Conservation (phyloP, 2,329 filamentous ascomycete species). For the Fusarium sp. region DNA sequence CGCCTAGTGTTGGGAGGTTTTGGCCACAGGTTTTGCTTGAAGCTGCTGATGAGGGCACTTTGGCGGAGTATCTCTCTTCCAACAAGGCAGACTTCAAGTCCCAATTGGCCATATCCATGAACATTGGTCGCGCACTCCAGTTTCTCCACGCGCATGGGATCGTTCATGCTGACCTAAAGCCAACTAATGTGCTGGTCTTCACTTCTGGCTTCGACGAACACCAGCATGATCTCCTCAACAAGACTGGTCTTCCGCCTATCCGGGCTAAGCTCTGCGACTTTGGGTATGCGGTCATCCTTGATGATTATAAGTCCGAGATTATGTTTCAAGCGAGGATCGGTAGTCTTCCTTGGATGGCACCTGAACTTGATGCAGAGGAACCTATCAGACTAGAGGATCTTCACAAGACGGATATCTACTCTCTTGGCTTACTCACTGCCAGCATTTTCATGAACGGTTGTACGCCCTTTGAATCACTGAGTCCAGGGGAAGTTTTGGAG, state of each 20-base stretch:
- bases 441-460: not conserved
- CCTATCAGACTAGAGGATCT: not conserved
- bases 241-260: not conserved
- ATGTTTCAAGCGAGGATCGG: not conserved
- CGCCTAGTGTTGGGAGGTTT: not conserved
- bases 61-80: not conserved
- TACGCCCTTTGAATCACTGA: not conserved
- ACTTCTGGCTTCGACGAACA: not conserved
- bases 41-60: not conserved
- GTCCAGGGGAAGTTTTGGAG: not conserved
- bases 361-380: not conserved
- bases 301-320: not conserved
- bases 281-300: not conserved
- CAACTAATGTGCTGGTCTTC: not conserved
- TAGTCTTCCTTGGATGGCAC: not conserved
- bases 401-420: not conserved
- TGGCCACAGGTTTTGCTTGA: slow-evolving; percentile 1
- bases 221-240: not conserved
- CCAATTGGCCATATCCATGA: not conserved
- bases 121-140: not conserved
- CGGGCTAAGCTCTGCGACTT: not conserved
- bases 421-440: not conserved
- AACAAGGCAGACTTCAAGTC: not conserved
- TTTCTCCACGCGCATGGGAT: not conserved
- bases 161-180: not conserved